Conservation (phyloP, 2,329 filamentous ascomycete genomes). For the Ophiostoma sp. region DNA sequence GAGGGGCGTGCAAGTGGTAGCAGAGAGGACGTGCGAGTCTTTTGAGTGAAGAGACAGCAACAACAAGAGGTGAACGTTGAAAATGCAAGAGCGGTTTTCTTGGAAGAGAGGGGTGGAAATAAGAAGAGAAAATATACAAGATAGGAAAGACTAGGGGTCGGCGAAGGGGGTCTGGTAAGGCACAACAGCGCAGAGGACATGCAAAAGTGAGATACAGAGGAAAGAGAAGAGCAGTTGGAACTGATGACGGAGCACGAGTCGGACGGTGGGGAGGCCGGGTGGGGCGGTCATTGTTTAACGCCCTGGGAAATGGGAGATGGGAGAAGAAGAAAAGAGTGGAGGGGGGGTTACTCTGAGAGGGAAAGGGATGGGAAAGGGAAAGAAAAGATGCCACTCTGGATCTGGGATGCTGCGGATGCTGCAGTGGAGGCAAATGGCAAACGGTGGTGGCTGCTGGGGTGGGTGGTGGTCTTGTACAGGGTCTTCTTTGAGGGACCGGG, state of each 20-base stretch:
- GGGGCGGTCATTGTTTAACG: slow-evolving; percentile 25
- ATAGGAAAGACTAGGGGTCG: background rate
- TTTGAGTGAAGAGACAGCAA: background rate
- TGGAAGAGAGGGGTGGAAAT: background rate
- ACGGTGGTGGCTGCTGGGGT: background rate
- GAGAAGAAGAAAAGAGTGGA: background rate
- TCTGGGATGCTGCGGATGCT: slow-evolving; percentile 7
- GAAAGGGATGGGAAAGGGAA: background rate
- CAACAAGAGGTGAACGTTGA: background rate
- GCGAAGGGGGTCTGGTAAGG: background rate
- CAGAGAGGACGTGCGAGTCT: background rate
- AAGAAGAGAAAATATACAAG: background rate
- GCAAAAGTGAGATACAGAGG: background rate
- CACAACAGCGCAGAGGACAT: background rate
- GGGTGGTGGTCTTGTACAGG: background rate
- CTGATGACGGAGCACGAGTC: slow-evolving; percentile 7
- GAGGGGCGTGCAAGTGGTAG: background rate
- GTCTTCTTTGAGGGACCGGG: background rate
- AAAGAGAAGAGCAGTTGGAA: background rate
- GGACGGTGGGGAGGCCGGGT: background rate
- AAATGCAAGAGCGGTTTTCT: background rate
- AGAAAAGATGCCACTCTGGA: slow-evolving; percentile 3
- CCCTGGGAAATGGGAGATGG: slow-evolving; percentile 4
- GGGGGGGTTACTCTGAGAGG: slow-evolving; percentile 9
- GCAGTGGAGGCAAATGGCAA: background rate